Evolutionary conservation across 331 rosid genomes (phyloP), one percentile per base, ranked within the genome.

Genomic region (Telfairia occidentalis): DNA sequence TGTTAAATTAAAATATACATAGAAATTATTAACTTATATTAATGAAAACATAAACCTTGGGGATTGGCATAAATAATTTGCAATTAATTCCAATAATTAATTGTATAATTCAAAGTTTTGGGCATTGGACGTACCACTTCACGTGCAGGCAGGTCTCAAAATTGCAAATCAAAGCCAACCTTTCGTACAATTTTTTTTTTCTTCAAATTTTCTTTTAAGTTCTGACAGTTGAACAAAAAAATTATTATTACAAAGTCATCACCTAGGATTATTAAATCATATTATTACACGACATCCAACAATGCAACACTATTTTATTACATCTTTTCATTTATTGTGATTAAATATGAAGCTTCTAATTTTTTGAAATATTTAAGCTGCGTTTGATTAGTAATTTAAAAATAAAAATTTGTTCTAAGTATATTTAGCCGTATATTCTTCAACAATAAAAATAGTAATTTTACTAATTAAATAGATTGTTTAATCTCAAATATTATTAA

Each of bases 61-160:
- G 21, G 71, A 35, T 34, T 18, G 34, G 5, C 26, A 71, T 19
- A 28, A 45, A 46, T 45, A 71, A 48, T 28, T 43, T 15, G 40
- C 34, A 28, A 45, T 45, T 67, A 40, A 13, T 40, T 42, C 6
- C 12, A 67, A 24, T 43, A 69, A 43, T 43, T 13, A 69, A 43
- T 6, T 24, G 15, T 24, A 43, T 70, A 70, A 71, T 46, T 28
- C 2, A 71, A 71, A 70, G 59, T 16, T 46, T 70, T 7, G 52
- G 52, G 24, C 34, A 10, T 66, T 63, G 83, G 78, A 76, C 76
- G 43, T 71, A 78, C 81, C 66, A 54, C 83, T 78, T 82, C 91
- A 89, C 86, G 86, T 84, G 85, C 72, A 38, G 38, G 43, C 74
- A 70, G 76, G 43, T 46, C 61, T 72, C 64, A 52, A 53, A 74